phyloP scores from a whole-genome alignment of 495 filamentous ascomycete genomes.

The Neohortaea acidophila region DNA sequence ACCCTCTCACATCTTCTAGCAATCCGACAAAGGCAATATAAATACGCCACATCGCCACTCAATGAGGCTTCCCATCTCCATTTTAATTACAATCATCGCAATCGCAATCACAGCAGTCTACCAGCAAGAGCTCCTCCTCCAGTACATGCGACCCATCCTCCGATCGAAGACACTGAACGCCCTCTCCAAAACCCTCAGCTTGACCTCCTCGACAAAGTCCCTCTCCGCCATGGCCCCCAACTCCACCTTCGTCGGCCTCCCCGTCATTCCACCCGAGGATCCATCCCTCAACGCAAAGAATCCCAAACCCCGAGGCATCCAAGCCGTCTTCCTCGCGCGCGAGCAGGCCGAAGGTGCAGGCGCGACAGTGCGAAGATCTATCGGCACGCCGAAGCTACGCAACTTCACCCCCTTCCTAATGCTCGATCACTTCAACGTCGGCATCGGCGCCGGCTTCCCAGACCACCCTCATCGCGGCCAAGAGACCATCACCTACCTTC shows the following conservation, averaged over 20 bases:
- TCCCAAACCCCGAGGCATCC: slow-evolving; percentile 52
- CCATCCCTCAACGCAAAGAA: slow-evolving; percentile 22
- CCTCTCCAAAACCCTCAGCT: background rate
- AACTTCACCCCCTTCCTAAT: slow-evolving; percentile 93
- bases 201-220: slow-evolving; percentile 13
- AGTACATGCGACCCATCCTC: slow-evolving; percentile 16
- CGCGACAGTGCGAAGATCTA: slow-evolving; percentile 71
- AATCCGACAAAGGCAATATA: slow-evolving; percentile 15
- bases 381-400: slow-evolving; percentile 68
- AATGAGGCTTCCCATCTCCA: slow-evolving; percentile 23
- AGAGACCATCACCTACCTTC: slow-evolving; percentile 85
- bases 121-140: slow-evolving; percentile 20
- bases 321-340: slow-evolving; percentile 63
- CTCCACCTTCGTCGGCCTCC: slow-evolving; percentile 27
- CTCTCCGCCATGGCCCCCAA: slow-evolving; percentile 19
- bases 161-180: slow-evolving; percentile 8
- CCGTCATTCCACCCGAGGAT: slow-evolving; percentile 25
- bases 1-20: slow-evolving; percentile 5
- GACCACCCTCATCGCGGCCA: slow-evolving; percentile 66
- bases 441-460: slow-evolving; percentile 71
- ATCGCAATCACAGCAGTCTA: slow-evolving; percentile 17
- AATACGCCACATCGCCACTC: slow-evolving; percentile 11
- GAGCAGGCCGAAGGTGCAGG: slow-evolving; percentile 85
- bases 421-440: slow-evolving; percentile 80
- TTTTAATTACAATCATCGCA: slow-evolving; percentile 24